Percentiles rank a stretch among this genome's conserved stretches.
These are phyloP conservation scores for Pseudocercospora eumusae DNA, from an alignment of 2,329 filamentous ascomycete species.

Conservation along the genomic window DNA sequence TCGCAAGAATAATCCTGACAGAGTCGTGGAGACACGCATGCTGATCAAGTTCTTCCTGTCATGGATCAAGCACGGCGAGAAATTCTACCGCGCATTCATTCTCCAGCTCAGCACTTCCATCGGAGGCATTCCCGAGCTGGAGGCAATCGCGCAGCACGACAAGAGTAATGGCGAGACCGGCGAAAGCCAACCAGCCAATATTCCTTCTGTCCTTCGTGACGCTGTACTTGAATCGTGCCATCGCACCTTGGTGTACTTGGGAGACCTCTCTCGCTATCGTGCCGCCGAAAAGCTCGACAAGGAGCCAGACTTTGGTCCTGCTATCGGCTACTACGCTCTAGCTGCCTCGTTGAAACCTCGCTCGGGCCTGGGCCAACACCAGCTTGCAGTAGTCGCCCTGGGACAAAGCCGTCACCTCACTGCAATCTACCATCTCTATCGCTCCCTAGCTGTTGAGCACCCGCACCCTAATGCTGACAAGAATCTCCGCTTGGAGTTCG, in stretches of 20 bases:
- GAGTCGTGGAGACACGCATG: slow-evolving; percentile 68
- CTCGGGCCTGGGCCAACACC: slow-evolving; percentile 82
- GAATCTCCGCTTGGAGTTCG: slow-evolving; percentile 81
- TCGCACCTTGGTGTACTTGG: slow-evolving; percentile 79
- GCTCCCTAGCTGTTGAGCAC: slow-evolving; percentile 71
- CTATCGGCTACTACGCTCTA: slow-evolving; percentile 80
- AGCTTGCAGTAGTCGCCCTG: slow-evolving; percentile 82
- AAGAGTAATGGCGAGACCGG: slow-evolving; percentile 27
- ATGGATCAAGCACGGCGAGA: slow-evolving; percentile 84
- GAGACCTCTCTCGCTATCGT: slow-evolving; percentile 87
- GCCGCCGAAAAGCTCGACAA: slow-evolving; percentile 70
- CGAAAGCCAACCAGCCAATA: slow-evolving; percentile 30
- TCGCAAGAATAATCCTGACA: slow-evolving; percentile 54
- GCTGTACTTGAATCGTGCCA: slow-evolving; percentile 74
- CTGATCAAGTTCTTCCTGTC: slow-evolving; percentile 77
- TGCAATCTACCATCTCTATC: slow-evolving; percentile 86
- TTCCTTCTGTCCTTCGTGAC: slow-evolving; percentile 52
- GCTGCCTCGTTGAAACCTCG: slow-evolving; percentile 76
- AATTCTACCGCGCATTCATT: slow-evolving; percentile 85
- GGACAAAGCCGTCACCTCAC: slow-evolving; percentile 78
- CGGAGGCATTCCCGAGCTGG: slow-evolving; percentile 59
- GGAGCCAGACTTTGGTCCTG: slow-evolving; percentile 73
- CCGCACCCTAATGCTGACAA: slow-evolving; percentile 72
- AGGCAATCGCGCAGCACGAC: slow-evolving; percentile 53
- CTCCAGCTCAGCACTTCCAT: slow-evolving; percentile 68